Base-by-base conservation (phyloP, 2,329 filamentous ascomycete genomes). In the Fusarium agapanthi region DNA sequence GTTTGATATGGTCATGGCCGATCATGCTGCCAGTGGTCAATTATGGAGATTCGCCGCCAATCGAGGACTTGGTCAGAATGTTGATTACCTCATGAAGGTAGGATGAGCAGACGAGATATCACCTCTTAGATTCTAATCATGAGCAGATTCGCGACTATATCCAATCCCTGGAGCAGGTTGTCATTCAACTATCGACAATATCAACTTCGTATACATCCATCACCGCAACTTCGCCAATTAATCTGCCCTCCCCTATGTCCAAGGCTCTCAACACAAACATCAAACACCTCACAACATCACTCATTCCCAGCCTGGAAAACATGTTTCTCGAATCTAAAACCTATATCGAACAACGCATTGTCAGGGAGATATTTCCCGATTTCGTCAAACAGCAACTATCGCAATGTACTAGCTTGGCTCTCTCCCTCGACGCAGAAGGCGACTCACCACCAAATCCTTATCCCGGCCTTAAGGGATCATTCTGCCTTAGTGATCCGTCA, bases 391-490 rank as follows among this genome's bases (percentile, higher is more conserved):
- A 86, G 61, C 87, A 88, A 73, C 79, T 89, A 59, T 84, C 83
- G 2, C 77, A 83, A 35, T 84, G 83, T 56, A 85, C 86, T 9
- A 81, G 82, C 7, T 78, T 81, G 41, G 84, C 87, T 2, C 76
- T 89, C 7, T 81, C 84, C 5, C 77, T 81, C 10, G 79, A 78
- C 4, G 69, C 73, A 2, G 78, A 77, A n/a, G 78, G 79, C 26
- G 77, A 79, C 5, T 66, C 74, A 14, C 74, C 70, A 8, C 67
- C 65, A 24, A 78, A 79, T 10, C 75, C 81, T 56, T 90, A 86
- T 59, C 85, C 85, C 6, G 89, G 89, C 1, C 82, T 91, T 1
- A 88, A 88, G 14, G 84, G 88, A 54, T 88, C 88, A 28, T 90
- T 91, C 71, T 88, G 88, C 62, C 76, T 91, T 22, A 89, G 86